Percentiles rank a stretch among this genome's conserved stretches.
These are phyloP conservation scores for Wickerhamiella dianesei DNA, from an alignment of 805 yeast species.

Conservation along the genomic window DNA sequence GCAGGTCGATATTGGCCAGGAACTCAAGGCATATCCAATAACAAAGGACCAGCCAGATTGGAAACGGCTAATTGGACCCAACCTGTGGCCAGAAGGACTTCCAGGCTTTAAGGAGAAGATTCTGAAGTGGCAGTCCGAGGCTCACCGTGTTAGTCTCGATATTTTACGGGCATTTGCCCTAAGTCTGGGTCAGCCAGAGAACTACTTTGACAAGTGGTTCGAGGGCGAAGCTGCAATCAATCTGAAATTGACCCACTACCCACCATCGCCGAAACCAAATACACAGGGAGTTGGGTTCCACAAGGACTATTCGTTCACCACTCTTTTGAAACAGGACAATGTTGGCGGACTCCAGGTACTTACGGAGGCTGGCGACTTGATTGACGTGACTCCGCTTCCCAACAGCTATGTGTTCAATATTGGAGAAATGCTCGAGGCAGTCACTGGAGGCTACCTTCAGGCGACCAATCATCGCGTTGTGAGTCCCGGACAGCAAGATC, in stretches of 20 bases:
- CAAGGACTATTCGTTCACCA: slow-evolving; percentile 48
- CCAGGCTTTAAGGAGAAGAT: slow-evolving; percentile 38
- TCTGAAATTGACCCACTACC: slow-evolving; percentile 42
- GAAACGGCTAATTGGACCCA: slow-evolving; percentile 42
- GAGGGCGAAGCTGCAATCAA: slow-evolving; percentile 29
- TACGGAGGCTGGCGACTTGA: slow-evolving; percentile 42
- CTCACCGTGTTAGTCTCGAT: neutral
- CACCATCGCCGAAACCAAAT: slow-evolving; percentile 25
- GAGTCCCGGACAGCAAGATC: slow-evolving; percentile 2
- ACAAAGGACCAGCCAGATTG: slow-evolving; percentile 18
- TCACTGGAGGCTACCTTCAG: neutral
- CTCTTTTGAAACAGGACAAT: slow-evolving; percentile 47
- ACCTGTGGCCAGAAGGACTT: slow-evolving; percentile 13
- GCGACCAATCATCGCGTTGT: slow-evolving; percentile 1
- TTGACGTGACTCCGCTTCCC: slow-evolving; percentile 37
- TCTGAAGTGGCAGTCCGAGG: slow-evolving; percentile 37
- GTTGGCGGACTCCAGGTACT: slow-evolving; percentile 41
- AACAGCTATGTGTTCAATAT: slow-evolving; percentile 40
- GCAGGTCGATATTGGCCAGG: slow-evolving; percentile 40
- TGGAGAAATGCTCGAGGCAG: slow-evolving; percentile 17
- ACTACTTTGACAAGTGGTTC: slow-evolving; percentile 33
- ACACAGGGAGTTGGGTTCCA: slow-evolving; percentile 52
- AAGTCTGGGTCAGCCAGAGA: slow-evolving; percentile 35
- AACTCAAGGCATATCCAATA: neutral
- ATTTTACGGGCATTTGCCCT: neutral